Conservation (phyloP, 352 stramenopile species). For the Pythium dissotocum region DNA sequence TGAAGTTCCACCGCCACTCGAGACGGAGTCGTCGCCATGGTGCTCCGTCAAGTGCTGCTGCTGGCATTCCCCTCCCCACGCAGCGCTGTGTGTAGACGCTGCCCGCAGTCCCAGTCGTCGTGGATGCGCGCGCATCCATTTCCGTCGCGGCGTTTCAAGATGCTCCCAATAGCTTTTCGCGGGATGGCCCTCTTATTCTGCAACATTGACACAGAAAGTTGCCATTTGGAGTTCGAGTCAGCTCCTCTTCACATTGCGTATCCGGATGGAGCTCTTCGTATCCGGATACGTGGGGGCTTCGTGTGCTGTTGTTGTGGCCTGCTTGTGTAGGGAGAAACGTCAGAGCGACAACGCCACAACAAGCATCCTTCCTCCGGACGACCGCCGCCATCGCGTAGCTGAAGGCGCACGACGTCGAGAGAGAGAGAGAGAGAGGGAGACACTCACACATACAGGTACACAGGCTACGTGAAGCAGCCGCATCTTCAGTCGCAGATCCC, state of each 20-base stretch:
- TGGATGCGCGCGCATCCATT: background rate
- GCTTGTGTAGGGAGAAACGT: constrained; percentile 30
- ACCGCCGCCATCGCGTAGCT: constrained; percentile 5
- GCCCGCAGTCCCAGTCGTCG: background rate
- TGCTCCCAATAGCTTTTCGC: constrained; percentile 19
- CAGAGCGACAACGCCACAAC: constrained; percentile 22
- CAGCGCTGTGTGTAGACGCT: too few species aligned
- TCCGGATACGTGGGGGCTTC: constrained; percentile 18
- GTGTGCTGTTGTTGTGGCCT: constrained; percentile 12
- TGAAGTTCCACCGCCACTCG: constrained; percentile 24
- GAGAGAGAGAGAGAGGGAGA: background rate
- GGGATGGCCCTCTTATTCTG: constrained; percentile 2
- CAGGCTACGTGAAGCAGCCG: background rate
- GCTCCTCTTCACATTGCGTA: constrained; percentile 7
- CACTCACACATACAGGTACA: background rate
- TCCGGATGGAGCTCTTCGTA: constrained; percentile 20
- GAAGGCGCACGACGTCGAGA: background rate
- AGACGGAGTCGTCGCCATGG: constrained; percentile 18
- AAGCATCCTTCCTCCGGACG: constrained; percentile 2
- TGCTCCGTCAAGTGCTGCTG: background rate
- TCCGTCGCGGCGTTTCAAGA: constrained; percentile 26
- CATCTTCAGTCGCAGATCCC: background rate
- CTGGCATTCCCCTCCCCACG: too few species aligned
- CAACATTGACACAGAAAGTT: constrained; percentile 15
- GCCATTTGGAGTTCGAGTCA: constrained; percentile 23